These are phyloP conservation scores for Petrea volubilis DNA, from an alignment of 257 asterid genomes.

Conservation along the genomic window DNA sequence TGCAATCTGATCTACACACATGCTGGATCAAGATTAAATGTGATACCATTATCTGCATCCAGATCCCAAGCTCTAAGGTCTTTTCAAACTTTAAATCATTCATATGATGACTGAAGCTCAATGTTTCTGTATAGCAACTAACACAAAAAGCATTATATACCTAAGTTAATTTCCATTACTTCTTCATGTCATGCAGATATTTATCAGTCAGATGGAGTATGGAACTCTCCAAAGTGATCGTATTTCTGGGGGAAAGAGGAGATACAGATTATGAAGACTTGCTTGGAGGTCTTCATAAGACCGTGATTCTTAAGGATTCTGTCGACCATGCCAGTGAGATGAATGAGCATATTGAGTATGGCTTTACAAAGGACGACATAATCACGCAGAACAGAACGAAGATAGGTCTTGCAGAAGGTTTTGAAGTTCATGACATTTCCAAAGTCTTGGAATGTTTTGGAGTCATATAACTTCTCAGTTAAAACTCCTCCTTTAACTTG, in stretches of 20 bases:
- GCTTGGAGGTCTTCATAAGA: constrained; percentile 64
- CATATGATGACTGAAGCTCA: not conserved
- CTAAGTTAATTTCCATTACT: not conserved
- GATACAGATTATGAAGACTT: constrained; percentile 59
- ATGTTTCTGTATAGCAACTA: constrained; percentile 7
- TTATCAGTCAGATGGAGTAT: constrained; percentile 61
- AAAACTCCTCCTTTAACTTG: not conserved
- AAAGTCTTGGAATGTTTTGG: constrained; percentile 47
- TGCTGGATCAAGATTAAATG: constrained; percentile 55
- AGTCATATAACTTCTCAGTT: constrained; percentile 26
- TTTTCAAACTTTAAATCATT: not conserved
- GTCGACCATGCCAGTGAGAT: constrained; percentile 47
- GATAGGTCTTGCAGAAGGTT: constrained; percentile 44
- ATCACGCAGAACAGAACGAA: constrained; percentile 36
- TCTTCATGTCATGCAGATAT: constrained; percentile 45
- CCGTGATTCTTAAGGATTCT: constrained; percentile 52
- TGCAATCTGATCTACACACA: constrained; percentile 59
- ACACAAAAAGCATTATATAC: not conserved
- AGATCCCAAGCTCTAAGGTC: constrained; percentile 70
- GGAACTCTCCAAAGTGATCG: constrained; percentile 48
- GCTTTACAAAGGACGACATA: constrained; percentile 35
- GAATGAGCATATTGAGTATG: constrained; percentile 42
- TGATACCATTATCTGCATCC: constrained; percentile 61
- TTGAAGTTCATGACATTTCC: constrained; percentile 48
- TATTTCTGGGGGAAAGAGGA: constrained; percentile 69